Conservation (phyloP, 2,329 filamentous ascomycete genomes). For the Aspergillaceae sp. region DNA sequence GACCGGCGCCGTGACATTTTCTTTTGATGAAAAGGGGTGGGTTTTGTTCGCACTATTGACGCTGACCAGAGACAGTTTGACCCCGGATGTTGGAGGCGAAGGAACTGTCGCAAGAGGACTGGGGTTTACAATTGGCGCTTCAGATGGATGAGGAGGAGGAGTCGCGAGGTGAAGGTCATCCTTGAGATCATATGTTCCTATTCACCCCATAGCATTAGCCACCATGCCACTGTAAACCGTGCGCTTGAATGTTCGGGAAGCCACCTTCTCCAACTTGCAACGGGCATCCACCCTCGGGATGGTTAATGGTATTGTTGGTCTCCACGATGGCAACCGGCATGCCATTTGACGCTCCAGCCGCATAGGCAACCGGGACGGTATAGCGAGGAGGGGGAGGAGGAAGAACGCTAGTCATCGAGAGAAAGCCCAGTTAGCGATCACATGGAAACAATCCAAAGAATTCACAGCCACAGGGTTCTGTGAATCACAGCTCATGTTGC, state of each 20-base stretch:
- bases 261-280: constrained; percentile 88
- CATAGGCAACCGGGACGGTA: constrained; percentile 63
- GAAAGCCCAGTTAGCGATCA: neutral
- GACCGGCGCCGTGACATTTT: constrained; percentile 46
- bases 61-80: constrained; percentile 69
- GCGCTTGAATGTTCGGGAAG: constrained; percentile 6
- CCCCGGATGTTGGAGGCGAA: constrained; percentile 73
- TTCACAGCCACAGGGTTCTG: neutral
- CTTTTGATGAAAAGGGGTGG: constrained; percentile 39
- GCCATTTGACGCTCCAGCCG: constrained; percentile 60
- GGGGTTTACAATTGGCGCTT: constrained; percentile 74
- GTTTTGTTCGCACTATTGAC: constrained; percentile 54
- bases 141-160: constrained; percentile 89
- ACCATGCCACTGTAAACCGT: neutral
- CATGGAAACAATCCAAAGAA: neutral
- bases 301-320: constrained; percentile 81
- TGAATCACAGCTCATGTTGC: neutral
- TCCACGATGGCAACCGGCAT: constrained; percentile 71
- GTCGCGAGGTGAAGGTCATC: constrained; percentile 90
- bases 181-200: constrained; percentile 81
- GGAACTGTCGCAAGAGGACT: constrained; percentile 85
- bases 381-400: constrained; percentile 79
- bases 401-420: constrained; percentile 53
- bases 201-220: constrained; percentile 16
- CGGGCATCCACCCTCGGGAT: constrained; percentile 76